phyloP scores from a whole-genome alignment of 805 yeast species.

The Debaryomyces prosopidis region DNA sequence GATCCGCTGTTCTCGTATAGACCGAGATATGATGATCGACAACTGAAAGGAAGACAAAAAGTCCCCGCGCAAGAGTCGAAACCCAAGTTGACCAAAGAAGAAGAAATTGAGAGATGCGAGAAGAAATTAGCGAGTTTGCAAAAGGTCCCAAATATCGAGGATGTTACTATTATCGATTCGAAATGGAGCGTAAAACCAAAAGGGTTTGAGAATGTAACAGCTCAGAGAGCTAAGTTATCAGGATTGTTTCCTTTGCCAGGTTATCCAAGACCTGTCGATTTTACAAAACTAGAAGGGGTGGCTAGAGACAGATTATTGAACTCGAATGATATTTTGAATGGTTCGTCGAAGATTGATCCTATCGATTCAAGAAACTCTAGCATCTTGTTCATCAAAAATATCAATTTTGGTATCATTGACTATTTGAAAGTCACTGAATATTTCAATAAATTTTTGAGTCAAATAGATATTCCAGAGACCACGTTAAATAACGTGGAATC shows the following conservation, averaged over 20 bases:
- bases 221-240: conserved; percentile 74
- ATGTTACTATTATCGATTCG: conserved; percentile 50
- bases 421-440: conserved; percentile 42
- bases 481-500: conserved; percentile 29
- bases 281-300: conserved; percentile 41
- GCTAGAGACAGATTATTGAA: conserved; percentile 32
- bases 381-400: conserved; percentile 28
- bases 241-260: conserved; percentile 82
- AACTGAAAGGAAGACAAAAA: conserved; percentile 2
- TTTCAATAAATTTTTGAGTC: conserved; percentile 45
- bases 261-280: conserved; percentile 46
- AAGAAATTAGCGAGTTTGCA: conserved; percentile 32
- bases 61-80: conserved; percentile 11
- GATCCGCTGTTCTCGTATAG: background rate
- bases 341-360: conserved; percentile 38
- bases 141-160: conserved; percentile 47
- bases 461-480: conserved; percentile 44
- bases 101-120: conserved; percentile 21
- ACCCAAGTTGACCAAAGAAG: conserved; percentile 17
- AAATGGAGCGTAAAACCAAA: conserved; percentile 73
- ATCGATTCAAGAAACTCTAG: conserved; percentile 35
- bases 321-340: conserved; percentile 32
- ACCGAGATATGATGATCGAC: conserved; percentile 2
- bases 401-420: conserved; percentile 33
- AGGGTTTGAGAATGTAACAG: conserved; percentile 72